Conservation (phyloP, 371 early-diverging fungal species). For the Gilbertella persicaria region DNA sequence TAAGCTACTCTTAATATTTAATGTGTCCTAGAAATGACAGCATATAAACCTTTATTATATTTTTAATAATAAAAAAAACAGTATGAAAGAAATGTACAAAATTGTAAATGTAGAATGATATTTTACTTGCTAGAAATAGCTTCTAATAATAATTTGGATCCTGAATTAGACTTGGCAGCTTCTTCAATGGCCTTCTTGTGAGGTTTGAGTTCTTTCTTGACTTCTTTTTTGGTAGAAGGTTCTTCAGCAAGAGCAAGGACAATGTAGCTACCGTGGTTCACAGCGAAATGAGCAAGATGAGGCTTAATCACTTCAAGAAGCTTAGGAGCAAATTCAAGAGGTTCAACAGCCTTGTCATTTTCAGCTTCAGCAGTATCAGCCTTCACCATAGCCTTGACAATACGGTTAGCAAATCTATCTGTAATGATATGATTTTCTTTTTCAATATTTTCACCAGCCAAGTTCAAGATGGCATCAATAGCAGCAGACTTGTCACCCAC, state of each 20-base stretch:
- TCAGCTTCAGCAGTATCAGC: slow-evolving; percentile 56
- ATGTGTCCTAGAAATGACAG: not conserved
- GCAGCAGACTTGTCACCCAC: slow-evolving; percentile 54
- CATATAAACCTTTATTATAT: not conserved
- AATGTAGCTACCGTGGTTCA: slow-evolving; percentile 54
- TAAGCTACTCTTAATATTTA: not conserved
- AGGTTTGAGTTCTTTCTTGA: slow-evolving; percentile 34
- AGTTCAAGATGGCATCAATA: slow-evolving; percentile 48
- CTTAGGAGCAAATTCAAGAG: slow-evolving; percentile 49
- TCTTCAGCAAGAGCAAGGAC: slow-evolving; percentile 65
- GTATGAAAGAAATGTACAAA: not conserved
- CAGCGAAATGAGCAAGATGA: slow-evolving; percentile 43
- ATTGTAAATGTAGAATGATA: not conserved
- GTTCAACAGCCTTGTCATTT: slow-evolving; percentile 51
- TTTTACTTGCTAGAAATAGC: slow-evolving; percentile 17
- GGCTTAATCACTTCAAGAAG: slow-evolving; percentile 43
- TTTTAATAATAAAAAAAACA: not conserved
- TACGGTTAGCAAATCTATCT: slow-evolving; percentile 59
- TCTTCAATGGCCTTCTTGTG: slow-evolving; percentile 43
- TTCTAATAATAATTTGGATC: slow-evolving; percentile 43
- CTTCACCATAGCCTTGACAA: slow-evolving; percentile 61
- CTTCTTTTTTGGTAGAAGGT: slow-evolving; percentile 48
- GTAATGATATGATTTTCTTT: slow-evolving; percentile 58
- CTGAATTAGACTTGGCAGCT: slow-evolving; percentile 38
- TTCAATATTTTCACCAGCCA: slow-evolving; percentile 50